These are phyloP conservation scores for Papilionanthe hybrid DNA, from an alignment of 116 monocot genomes.

Conservation along the genomic window DNA sequence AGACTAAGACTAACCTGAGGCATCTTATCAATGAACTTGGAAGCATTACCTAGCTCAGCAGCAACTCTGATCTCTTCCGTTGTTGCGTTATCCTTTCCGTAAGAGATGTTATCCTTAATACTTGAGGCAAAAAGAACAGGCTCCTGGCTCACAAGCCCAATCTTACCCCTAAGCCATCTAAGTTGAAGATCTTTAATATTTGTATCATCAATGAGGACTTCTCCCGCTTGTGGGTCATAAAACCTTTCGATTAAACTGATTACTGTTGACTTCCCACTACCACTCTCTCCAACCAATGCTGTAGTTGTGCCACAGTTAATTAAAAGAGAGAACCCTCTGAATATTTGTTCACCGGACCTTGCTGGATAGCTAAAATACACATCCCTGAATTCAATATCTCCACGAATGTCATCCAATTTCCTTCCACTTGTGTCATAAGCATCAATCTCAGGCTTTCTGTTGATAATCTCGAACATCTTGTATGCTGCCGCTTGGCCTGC, in stretches of 20 bases:
- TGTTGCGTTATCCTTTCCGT: slow-evolving; percentile 67
- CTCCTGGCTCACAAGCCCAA: slow-evolving; percentile 82
- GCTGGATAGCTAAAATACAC: slow-evolving; percentile 68
- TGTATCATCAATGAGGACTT: slow-evolving; percentile 64
- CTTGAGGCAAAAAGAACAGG: slow-evolving; percentile 56
- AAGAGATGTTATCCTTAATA: slow-evolving; percentile 68
- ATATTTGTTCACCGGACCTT: slow-evolving; percentile 49
- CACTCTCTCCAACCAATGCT: slow-evolving; percentile 75
- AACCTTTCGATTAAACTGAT: slow-evolving; percentile 68
- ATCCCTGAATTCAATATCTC: slow-evolving; percentile 59
- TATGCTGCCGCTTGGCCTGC: slow-evolving; percentile 69
- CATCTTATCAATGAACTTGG: slow-evolving; percentile 72
- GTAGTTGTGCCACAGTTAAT: slow-evolving; percentile 43
- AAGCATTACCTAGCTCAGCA: slow-evolving; percentile 68
- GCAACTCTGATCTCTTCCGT: slow-evolving; percentile 56
- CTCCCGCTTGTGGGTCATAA: slow-evolving; percentile 70
- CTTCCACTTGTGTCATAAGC: slow-evolving; percentile 39
- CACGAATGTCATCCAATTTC: slow-evolving; percentile 31
- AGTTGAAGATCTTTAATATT: slow-evolving; percentile 60
- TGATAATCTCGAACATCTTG: slow-evolving; percentile 76
- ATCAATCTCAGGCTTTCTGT: slow-evolving; percentile 65
- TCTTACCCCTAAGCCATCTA: slow-evolving; percentile 67
- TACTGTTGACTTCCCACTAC: slow-evolving; percentile 74
- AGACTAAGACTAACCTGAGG: slow-evolving; percentile 39
- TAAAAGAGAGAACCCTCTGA: slow-evolving; percentile 45